Base-by-base conservation (phyloP, 106 monocot genomes). In the Apostasia ramifera region DNA sequence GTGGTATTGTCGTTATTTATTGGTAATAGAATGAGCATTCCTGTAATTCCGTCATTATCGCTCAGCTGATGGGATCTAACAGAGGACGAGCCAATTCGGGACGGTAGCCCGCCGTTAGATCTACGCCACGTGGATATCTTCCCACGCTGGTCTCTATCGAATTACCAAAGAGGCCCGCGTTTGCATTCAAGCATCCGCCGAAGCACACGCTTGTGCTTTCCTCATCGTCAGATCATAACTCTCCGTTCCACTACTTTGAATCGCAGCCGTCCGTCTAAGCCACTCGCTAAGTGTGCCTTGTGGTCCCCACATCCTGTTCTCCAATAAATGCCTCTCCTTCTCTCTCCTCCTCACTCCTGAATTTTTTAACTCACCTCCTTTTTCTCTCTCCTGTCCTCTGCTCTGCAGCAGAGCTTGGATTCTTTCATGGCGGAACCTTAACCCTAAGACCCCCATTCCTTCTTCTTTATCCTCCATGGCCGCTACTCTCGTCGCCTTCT, bases 361-460 rank as follows among this genome's bases (percentile, higher is more conserved):
- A 47, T 61, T 55, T 73, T 72, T 58, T 47, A 40, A 10, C 5
- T 72, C 40, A 11, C 40, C 62, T 39, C 61, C 43, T 38, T 47
- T 39, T 45, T 58, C 39, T 40, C 43, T 58, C 62, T 55, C 48
- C 50, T 61, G 53, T 65, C 58, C 57, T 58, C 74, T 50, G 41
- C 43, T 13, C 59, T 43, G 7, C n/a, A 40, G 13, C 6, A 50
- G 7, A 48, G 42, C 12, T 47, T 8, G 65, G 65, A 2, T 65
- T 46, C 67, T 61, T 44, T 53, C 59, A 80, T 80, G 75, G 65
- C 65, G 59, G 47, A 50, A 39, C 12, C 46, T 57, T 61, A 53
- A 70, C 54, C 49, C 65, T 63, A 71, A 52, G 41, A 45, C 4
- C 40, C 41, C 13, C 44, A 15, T 42, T 37, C 44, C 14, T 3